Evolutionary conservation across 2,329 filamentous ascomycete genomes (phyloP).

Genomic region (Nothophoma quercina): DNA sequence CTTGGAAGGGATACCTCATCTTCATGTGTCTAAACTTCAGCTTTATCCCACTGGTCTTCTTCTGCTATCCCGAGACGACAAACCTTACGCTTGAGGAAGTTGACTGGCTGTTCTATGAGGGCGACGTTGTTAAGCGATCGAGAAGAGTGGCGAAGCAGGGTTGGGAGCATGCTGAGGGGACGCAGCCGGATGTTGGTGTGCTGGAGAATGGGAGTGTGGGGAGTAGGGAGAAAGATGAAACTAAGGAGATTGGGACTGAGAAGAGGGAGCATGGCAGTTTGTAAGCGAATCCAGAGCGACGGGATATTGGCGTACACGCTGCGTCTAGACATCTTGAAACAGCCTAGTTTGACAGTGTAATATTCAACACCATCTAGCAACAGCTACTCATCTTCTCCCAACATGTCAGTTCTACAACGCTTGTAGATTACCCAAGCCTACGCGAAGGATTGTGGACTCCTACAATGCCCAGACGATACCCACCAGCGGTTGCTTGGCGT

Average conservation of each 20-base stretch:
- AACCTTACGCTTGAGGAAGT: constrained; percentile 49
- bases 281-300: too few relatives aligned
- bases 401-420: too few relatives aligned
- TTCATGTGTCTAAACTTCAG: constrained; percentile 60
- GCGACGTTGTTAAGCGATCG: constrained; percentile 34
- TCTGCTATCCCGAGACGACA: constrained; percentile 49
- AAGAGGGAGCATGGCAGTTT: constrained; percentile 13
- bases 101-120: constrained; percentile 45
- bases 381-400: too few relatives aligned
- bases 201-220: constrained; percentile 1
- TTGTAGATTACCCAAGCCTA: too few relatives aligned
- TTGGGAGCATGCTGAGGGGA: constrained; percentile 28
- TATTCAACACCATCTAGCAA: too few relatives aligned
- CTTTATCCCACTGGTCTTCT: constrained; percentile 58
- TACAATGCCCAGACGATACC: background rate
- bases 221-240: constrained; percentile 10
- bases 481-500: constrained; percentile 24
- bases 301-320: too few relatives aligned
- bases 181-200: background rate
- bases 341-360: too few relatives aligned
- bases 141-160: constrained; percentile 34
- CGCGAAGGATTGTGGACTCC: too few relatives aligned
- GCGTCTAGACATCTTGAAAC: too few relatives aligned
- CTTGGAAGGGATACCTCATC: constrained; percentile 62
- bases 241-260: constrained; percentile 11